A percentile compares a stretch with the other conserved stretches of the same genome.
Evolutionary conservation across 768 basidiomycete species (phyloP).

Genomic region (Amanita subjunquillea): DNA sequence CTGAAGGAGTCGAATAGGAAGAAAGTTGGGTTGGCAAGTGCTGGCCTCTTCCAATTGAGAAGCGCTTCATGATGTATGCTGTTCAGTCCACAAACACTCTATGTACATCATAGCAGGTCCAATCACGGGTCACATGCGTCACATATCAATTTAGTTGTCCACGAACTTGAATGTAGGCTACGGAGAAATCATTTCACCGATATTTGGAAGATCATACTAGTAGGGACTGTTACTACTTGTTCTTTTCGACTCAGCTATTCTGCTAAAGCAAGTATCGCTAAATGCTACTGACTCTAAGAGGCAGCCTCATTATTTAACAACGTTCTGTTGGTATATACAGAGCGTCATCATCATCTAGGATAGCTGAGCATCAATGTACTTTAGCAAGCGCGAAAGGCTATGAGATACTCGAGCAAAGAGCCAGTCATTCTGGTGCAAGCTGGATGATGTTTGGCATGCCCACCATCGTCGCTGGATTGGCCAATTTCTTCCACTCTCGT

Average conservation of each 20-base stretch:
- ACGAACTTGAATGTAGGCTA: slow-evolving; percentile 16
- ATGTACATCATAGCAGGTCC: slow-evolving; percentile 22
- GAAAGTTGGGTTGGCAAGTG: slow-evolving; percentile 16
- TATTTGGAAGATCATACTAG: not conserved
- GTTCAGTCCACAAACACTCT: slow-evolving; percentile 16
- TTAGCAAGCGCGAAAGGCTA: too few relatives aligned
- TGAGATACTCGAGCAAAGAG: too few relatives aligned
- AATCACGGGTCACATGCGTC: slow-evolving; percentile 23
- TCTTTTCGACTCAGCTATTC: not conserved
- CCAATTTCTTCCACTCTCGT: not conserved
- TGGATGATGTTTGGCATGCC: not conserved
- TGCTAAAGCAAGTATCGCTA: not conserved
- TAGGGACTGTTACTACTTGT: not conserved
- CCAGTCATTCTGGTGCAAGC: too few relatives aligned
- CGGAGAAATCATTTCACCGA: slow-evolving; percentile 3
- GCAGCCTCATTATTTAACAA: too few relatives aligned
- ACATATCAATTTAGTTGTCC: too few relatives aligned
- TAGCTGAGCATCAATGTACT: too few relatives aligned
- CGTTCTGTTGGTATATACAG: too few relatives aligned
- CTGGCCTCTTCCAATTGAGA: not conserved
- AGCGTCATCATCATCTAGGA: too few relatives aligned
- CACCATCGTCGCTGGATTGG: not conserved
- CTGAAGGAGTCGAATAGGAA: slow-evolving; percentile 25
- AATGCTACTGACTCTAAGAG: too few relatives aligned
- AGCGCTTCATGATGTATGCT: not conserved